Conservation (phyloP, 2,329 filamentous ascomycete genomes). For the Aspergillus spinulosporus region DNA sequence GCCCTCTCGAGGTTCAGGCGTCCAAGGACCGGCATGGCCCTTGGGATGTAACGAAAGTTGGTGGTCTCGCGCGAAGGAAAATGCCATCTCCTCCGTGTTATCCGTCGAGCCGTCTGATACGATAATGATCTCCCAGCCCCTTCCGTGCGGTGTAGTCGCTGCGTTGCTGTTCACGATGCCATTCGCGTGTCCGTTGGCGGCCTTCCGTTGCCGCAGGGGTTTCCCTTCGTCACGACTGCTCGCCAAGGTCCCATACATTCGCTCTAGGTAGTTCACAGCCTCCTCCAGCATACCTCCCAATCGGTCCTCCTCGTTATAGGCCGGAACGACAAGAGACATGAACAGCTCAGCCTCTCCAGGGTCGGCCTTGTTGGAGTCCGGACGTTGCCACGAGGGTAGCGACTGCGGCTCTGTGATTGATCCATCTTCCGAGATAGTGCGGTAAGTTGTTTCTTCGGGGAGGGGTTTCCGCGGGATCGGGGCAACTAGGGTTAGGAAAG, state of each 20-base stretch:
- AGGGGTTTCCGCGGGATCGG: slow-evolving; percentile 74
- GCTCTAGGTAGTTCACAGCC: slow-evolving; percentile 81
- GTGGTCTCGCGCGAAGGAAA: slow-evolving; percentile 75
- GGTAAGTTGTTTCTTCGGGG: slow-evolving; percentile 80
- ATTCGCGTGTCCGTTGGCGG: slow-evolving; percentile 33
- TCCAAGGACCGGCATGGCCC: slow-evolving; percentile 55
- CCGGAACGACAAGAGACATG: slow-evolving; percentile 88
- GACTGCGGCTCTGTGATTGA: slow-evolving; percentile 54
- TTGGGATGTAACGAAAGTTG: slow-evolving; percentile 53
- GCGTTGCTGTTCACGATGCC: slow-evolving; percentile 32
- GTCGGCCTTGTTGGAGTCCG: slow-evolving; percentile 63
- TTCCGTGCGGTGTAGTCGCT: slow-evolving; percentile 29
- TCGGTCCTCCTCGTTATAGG: slow-evolving; percentile 89
- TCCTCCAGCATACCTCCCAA: slow-evolving; percentile 85
- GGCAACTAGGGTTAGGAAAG: slow-evolving; percentile 71
- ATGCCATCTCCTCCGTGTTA: slow-evolving; percentile 73
- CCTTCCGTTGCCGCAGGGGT: slow-evolving; percentile 27
- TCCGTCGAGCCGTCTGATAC: slow-evolving; percentile 89
- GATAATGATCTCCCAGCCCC: slow-evolving; percentile 88
- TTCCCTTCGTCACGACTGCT: slow-evolving; percentile 17
- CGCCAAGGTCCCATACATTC: slow-evolving; percentile 63
- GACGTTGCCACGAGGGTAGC: slow-evolving; percentile 87
- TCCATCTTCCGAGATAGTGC: slow-evolving; percentile 69
- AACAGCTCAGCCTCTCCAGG: slow-evolving; percentile 72
- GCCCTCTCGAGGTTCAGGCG: slow-evolving; percentile 42